Base-by-base conservation (phyloP, 73 alveolate species). In the Blepharisma japonicum region DNA sequence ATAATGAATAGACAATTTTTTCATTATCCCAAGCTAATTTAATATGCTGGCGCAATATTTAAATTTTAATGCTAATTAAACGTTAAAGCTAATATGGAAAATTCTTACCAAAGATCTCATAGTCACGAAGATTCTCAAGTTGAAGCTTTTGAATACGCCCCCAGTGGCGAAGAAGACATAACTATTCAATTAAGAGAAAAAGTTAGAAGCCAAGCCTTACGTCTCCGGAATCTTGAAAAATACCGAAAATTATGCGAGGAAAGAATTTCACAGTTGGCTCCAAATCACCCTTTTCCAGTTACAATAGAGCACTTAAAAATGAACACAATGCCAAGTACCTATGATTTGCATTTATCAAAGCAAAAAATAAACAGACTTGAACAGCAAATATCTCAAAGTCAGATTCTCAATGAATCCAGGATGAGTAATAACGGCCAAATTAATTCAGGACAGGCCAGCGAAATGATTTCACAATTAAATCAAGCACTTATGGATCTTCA, bases 281-380 rank as follows among this genome's bases (percentile, higher is more conserved):
- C 97, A 6, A 72, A 79, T 56, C 94, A 87, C 68, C 78, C 93
- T 20, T 45, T 92, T 6, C 98, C 98, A 45, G 90, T 92, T 25
- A 68, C 86, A 51, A 91, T 84, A 38, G 83, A 84, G 61, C 92
- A 90, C 81, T 55, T 92, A 45, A 81, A 88, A 14, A 51, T 55
- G 56, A 81, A 87, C 68, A n/a, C n/a, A n/a, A 45, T 77, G 21
- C 83, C 79, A 55, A 71, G 71, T 8, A 7, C 23, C 55, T 6
- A 6, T 7, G 39, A 38, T 8, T 8, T 9, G 48, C 78, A 14
- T 25, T 49, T 23, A 9, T 7, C 21, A 66, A 61, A 18, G 56
- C 7, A 71, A 25, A 78, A 68, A 68, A 68, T 45, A 6, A 5
- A 55, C 68, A 46, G 88, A 68, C 39, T 5, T 14, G 68, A 55